Evolutionary conservation across 169 alveolate genomes (phyloP), one percentile per base, ranked within the genome.

Genomic region (Plasmodium vinckei): DNA sequence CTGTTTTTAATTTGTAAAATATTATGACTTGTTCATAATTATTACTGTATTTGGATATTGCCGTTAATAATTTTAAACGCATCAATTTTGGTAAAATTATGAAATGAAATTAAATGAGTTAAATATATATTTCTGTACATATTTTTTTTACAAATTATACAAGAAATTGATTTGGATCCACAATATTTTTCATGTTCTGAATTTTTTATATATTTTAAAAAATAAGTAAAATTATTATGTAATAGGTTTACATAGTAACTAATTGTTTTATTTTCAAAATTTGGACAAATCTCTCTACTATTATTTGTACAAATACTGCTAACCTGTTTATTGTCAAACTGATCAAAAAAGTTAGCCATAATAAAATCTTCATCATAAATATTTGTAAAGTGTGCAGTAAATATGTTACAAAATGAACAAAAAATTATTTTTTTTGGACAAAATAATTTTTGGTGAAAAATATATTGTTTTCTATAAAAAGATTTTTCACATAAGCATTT

Each of bases 151-250:
- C 88, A 75, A 46, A 75, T 49, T 9, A 44, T 27, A 46, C 88
- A 75, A 9, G 9, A 63, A 39, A 63, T 65, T 5, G 88, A 75
- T 44, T 75, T 75, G 17, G 88, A 63, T 15, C 88, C 88, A 67
- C 88, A 75, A 23, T 75, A 75, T 59, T 61, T 75, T 63, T 75
- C 88, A 75, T 75, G 88, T 21, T 75, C 88, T 57, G 88, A 63
- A 17, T 49, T 54, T 33, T 63, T 75, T 0, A 75, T 75, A 63
- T 75, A 63, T 63, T 75, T 75, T 17, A 75, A 19, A 49, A 75
- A 75, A 44, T 13, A 75, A n/a, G 44, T 25, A 63, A 75, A 75
- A 49, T 75, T 63, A 4, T 53, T 75, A 63, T 46, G 71, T 9
- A 75, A 15, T 23, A 75, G 13, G n/a, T 75, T 61, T 23, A 46